Evolutionary conservation across 116 monocot species (phyloP).

Genomic region (Cymodocea nodosa): DNA sequence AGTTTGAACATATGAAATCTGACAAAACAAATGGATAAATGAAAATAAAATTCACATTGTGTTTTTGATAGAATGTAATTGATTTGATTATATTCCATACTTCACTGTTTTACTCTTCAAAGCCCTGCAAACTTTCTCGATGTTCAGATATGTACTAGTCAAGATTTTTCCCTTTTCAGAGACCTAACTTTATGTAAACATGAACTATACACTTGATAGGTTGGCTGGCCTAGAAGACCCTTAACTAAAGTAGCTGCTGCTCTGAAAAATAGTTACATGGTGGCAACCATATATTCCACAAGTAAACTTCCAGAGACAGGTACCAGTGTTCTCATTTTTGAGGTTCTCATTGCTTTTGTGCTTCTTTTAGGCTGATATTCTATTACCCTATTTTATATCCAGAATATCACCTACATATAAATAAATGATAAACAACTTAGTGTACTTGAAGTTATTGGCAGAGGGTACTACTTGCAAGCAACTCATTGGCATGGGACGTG

Average conservation of each 20-base stretch:
- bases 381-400: conserved; percentile 11
- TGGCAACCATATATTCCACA: conserved; percentile 80
- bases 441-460: conserved; percentile 65
- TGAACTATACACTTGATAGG: conserved; percentile 26
- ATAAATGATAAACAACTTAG: conserved; percentile 53
- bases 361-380: conserved; percentile 1
- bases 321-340: conserved; percentile 7
- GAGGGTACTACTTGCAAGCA: conserved; percentile 55
- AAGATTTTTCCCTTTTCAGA: neutral
- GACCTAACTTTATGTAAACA: neutral
- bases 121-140: neutral
- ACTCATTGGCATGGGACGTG: conserved; percentile 97
- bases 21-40: too few relatives aligned
- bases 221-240: conserved; percentile 97
- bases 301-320: conserved; percentile 36
- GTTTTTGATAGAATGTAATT: too few relatives aligned
- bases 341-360: neutral
- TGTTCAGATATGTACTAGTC: neutral
- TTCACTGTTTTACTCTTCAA: too few relatives aligned
- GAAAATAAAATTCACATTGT: too few relatives aligned
- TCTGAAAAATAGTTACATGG: conserved; percentile 91
- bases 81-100: too few relatives aligned
- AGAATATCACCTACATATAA: conserved; percentile 16
- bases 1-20: too few relatives aligned
- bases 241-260: conserved; percentile 72